Base-by-base conservation (phyloP, 1,139 yeast species). In the Cylindricascospora bacillispora region DNA sequence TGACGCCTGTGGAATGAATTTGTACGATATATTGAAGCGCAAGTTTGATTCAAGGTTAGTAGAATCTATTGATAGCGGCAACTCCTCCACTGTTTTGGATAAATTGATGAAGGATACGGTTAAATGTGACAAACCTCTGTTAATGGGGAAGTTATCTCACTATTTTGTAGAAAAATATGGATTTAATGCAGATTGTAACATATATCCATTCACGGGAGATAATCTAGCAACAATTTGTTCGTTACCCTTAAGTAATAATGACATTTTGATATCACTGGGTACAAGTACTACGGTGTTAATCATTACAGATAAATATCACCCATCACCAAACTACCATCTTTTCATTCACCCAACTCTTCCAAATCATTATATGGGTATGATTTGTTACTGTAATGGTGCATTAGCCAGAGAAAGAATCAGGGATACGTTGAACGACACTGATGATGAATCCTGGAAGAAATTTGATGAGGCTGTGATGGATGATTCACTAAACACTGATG, bases 1-100 rank as follows among this genome's bases (percentile, higher is more conserved):
- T 11, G 95, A 83, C 54, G 93, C 82, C 1, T 82, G 95, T 56
- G 95, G 95, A 4, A 82, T 82, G 89, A 83, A 82, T 44, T 48
- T 85, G 29, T 82, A 82, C 60, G 86, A 81, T 51, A 65, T 83
- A 25, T 38, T 59, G 12, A 59, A 67, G 17, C 59, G 64, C 24
- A 52, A 62, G 16, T 80, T 70, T 62, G 62, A 70, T 45, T 68
- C 67, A 9, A 62, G 62, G 13, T 60, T 82, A 27, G 49, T 73
- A 21, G 36, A 48, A 1, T 44, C 55, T 9, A 56, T 57, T 12
- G 60, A 56, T 30, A 7, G 9, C 9, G 21, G 10, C 10, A 40
- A 38, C 11, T 45, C 45, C 21, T 40, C 32, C 11, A 39, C 37
- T 7, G n/a, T n/a, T n/a, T n/a, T n/a, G n/a, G n/a, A n/a, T n/a